phyloP scores from a whole-genome alignment of 2,329 filamentous ascomycete genomes.

The Xylariaceae sp. region DNA sequence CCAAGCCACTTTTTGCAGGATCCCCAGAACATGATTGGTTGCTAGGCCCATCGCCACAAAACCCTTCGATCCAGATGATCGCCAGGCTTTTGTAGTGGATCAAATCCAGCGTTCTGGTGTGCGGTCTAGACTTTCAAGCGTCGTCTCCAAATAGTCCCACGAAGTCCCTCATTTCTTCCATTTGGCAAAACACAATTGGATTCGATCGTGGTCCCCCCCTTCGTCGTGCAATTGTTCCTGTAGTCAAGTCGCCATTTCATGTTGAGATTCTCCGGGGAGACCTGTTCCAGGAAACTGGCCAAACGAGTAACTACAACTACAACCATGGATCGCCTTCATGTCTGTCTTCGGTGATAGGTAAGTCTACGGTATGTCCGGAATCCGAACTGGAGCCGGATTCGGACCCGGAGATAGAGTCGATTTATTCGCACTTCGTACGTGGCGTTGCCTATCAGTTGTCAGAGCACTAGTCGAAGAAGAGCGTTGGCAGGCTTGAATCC shows the following conservation, averaged over 20 bases:
- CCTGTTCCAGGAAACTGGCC: neutral
- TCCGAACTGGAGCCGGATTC: neutral
- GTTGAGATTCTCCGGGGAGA: neutral
- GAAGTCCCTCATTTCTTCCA: neutral
- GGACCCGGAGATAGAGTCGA: neutral
- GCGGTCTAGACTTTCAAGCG: neutral
- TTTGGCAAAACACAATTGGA: neutral
- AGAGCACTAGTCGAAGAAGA: neutral
- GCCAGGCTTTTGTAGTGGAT: neutral
- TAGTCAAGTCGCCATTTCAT: neutral
- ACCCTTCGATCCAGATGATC: neutral
- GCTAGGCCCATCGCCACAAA: neutral
- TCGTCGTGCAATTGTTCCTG: neutral
- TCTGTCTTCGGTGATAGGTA: neutral
- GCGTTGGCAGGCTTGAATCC: no score
- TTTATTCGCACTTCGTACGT: neutral
- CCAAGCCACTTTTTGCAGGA: neutral
- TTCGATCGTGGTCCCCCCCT: neutral
- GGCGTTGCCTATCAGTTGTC: neutral
- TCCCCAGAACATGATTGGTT: neutral
- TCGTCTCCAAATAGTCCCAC: neutral
- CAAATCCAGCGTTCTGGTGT: neutral
- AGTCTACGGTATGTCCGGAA: neutral
- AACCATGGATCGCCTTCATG: neutral
- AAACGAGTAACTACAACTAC: neutral